Conservation (phyloP, 2,329 filamentous ascomycete genomes). For the Pyrenophora graminea region DNA sequence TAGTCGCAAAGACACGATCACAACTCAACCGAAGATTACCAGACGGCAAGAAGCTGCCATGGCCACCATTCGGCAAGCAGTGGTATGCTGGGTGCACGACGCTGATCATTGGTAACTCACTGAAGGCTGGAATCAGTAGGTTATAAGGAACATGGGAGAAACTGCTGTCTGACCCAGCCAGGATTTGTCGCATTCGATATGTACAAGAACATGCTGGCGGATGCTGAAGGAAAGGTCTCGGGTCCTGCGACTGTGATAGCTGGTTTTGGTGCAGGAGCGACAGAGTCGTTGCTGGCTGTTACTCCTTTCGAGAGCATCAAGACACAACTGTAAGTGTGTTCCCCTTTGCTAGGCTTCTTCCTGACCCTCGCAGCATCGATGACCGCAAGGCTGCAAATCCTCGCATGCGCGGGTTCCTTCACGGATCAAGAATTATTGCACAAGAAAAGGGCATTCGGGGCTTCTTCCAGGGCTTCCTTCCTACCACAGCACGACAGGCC, state of each 20-base stretch:
- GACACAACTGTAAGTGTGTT: slow-evolving; percentile 70
- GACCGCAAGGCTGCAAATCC: slow-evolving; percentile 86
- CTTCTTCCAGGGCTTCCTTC: slow-evolving; percentile 96
- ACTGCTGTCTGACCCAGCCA: slow-evolving; percentile 40
- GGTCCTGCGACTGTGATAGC: slow-evolving; percentile 90
- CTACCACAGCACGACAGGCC: slow-evolving; percentile 90
- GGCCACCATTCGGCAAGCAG: slow-evolving; percentile 88
- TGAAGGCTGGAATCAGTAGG: slow-evolving; percentile 93
- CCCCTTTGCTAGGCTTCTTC: neutral
- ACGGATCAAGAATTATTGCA: slow-evolving; percentile 84
- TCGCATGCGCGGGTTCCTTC: slow-evolving; percentile 86
- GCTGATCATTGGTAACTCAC: slow-evolving; percentile 91
- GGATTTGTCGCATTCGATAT: slow-evolving; percentile 95
- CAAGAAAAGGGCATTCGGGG: slow-evolving; percentile 85
- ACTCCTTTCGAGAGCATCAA: slow-evolving; percentile 99
- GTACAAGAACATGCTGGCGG: slow-evolving; percentile 82
- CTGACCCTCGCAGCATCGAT: slow-evolving; percentile 69
- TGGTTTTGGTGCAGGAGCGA: slow-evolving; percentile 92
- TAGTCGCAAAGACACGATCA: slow-evolving; percentile 90
- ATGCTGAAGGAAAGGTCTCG: slow-evolving; percentile 83
- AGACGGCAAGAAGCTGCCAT: slow-evolving; percentile 84
- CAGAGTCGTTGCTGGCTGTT: slow-evolving; percentile 89
- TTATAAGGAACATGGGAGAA: slow-evolving; percentile 20
- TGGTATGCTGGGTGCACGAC: slow-evolving; percentile 99
- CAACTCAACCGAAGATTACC: slow-evolving; percentile 87